Percentiles rank a stretch among this genome's conserved stretches.
Conservation (phyloP, 2,329 filamentous ascomycete species). For the Xylariaceae sp. region DNA sequence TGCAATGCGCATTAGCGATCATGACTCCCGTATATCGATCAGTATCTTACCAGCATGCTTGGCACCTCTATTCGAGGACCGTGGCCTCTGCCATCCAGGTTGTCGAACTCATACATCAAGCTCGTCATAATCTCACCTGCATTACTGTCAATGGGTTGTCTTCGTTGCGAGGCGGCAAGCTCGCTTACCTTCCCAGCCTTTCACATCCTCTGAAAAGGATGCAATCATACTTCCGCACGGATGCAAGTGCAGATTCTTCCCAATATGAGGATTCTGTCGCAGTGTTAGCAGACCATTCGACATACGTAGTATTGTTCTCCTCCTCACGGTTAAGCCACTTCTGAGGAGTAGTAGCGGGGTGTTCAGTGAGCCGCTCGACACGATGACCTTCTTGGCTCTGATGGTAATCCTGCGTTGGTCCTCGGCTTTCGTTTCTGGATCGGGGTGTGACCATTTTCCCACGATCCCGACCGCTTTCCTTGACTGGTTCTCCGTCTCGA, state of each 20-base stretch:
- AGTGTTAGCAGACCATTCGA: background rate
- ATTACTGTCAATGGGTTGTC: background rate
- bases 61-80: constrained; percentile 75
- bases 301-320: background rate
- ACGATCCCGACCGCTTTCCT: constrained; percentile 62
- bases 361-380: constrained; percentile 72
- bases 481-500: constrained; percentile 47
- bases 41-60: constrained; percentile 63
- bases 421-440: constrained; percentile 52
- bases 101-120: constrained; percentile 71
- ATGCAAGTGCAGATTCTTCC: constrained; percentile 75
- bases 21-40: no score
- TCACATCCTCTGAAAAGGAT: constrained; percentile 64
- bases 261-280: constrained; percentile 68
- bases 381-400: constrained; percentile 72
- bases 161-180: background rate
- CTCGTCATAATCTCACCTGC: constrained; percentile 73
- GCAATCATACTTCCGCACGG: constrained; percentile 59
- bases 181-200: constrained; percentile 58
- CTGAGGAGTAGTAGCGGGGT: constrained; percentile 71
- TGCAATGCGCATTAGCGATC: constrained; percentile 27
- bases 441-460: constrained; percentile 70
- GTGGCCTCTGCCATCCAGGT: constrained; percentile 74
- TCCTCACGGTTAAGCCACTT: constrained; percentile 64
- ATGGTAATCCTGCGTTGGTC: constrained; percentile 58